Base-by-base conservation (phyloP, 2,329 filamentous ascomycete species). In the Hypomyces perniciosus region DNA sequence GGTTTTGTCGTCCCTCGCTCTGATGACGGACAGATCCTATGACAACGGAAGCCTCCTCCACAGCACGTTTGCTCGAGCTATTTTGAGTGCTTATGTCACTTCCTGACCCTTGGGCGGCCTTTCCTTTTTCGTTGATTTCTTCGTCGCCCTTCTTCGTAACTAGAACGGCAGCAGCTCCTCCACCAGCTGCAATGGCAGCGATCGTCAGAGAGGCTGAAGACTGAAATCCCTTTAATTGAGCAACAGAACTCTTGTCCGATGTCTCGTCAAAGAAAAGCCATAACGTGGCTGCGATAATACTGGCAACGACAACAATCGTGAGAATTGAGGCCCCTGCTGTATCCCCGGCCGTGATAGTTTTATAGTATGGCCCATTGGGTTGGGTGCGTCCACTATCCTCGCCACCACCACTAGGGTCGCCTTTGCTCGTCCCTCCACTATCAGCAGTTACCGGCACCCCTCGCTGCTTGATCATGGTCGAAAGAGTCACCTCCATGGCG, bases 281-380 rank as follows among this genome's bases (percentile, higher is more conserved):
- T 5, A 68, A 41, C 6, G 75, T 60, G n/a, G 80, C 80, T 1
- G 73, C 73, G 27, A 84, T 54, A 37, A 87, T 69, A 6, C 73
- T 67, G 5, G 75, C 61, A 1, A 88, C 63, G 3, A 85, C 65
- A 5, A 83, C 44, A 1, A 80, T 65, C 1, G 86, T 91, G 46
- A 75, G 57, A 53, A 90, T 78, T 8, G 79, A 79, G 35, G 86
- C 87, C 8, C 86, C 88, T 6, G 80, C 85, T 55, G 73, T 80
- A 61, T 91, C 87, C 6, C 75, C 81, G 1, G 73, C 74, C 3
- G 79, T 80, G 20, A 72, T 63, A 28, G 59, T 57, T 20, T 52
- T 53, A 44, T 60, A 65, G 38, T 53, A 56, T 30, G 47, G 60
- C 9, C 61, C 58, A 10, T 42, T 47, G 44, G 50, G 67, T 50